Conservation (phyloP, 139 green algal species). For the Chlorella sorokiniana region DNA sequence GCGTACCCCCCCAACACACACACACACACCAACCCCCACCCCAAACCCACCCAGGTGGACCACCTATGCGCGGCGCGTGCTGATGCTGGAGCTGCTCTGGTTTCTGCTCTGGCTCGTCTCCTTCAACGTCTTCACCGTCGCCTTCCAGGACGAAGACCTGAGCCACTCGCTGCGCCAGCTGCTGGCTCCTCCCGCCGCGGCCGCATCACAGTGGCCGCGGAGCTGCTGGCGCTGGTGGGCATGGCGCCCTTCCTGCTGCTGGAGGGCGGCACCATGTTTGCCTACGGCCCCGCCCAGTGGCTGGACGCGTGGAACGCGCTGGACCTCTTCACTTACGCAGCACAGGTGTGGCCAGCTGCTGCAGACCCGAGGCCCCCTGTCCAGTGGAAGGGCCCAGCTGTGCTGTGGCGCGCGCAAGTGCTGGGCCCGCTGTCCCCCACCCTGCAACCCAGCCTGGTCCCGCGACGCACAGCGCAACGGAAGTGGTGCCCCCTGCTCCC, state of each 20-base stretch:
- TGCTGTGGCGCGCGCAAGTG: too few relatives aligned
- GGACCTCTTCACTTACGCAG: slow-evolving; percentile 46
- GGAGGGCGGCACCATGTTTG: slow-evolving; percentile 44
- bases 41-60: slow-evolving; percentile 21
- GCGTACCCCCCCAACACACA: neutral
- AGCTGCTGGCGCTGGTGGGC: slow-evolving; percentile 43
- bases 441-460: neutral
- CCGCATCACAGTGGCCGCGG: slow-evolving; percentile 29
- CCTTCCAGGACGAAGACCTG: slow-evolving; percentile 46
- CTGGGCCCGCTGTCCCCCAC: too few relatives aligned
- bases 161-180: slow-evolving; percentile 40
- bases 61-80: slow-evolving; percentile 30
- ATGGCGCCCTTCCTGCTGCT: slow-evolving; percentile 62
- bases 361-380: too few relatives aligned
- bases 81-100: slow-evolving; percentile 41
- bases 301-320: slow-evolving; percentile 56
- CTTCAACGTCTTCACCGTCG: slow-evolving; percentile 52
- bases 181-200: slow-evolving; percentile 35
- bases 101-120: slow-evolving; percentile 37
- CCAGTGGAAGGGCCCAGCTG: too few relatives aligned
- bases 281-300: slow-evolving; percentile 45
- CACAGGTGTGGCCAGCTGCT: slow-evolving; percentile 37
- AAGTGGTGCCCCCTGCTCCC: neutral
- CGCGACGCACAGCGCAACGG: neutral
- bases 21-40: neutral